Base-by-base conservation (phyloP, 1,284 basidiomycete genomes). In the Porogramme epimiltina region DNA sequence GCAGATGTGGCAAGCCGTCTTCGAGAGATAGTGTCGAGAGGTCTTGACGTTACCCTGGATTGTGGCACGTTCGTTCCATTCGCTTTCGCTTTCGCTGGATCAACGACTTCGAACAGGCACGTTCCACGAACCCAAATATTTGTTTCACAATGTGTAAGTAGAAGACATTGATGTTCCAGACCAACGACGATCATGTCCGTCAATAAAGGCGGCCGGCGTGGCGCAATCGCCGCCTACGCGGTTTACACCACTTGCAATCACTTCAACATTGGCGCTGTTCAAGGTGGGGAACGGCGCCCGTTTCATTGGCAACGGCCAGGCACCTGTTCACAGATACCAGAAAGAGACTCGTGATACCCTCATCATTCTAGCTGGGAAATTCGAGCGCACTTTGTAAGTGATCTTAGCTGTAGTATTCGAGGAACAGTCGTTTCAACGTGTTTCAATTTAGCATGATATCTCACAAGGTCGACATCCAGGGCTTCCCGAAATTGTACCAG, bases 251-350 rank as follows among this genome's bases (percentile, higher is more conserved):
- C n/a, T n/a, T n/a, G n/a, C n/a, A 87, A 88, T 65, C 78, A 81
- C 45, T 82, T 91, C 70, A 87, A 89, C 66, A 79, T 89, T 42
- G 86, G 86, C 3, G 84, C 88, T 0, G 63, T 92, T 42, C n/a
- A n/a, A n/a, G n/a, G 91, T 92, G 89, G 87, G 92, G 74, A 89
- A 88, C 68, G 83, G 84, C 2, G 70, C 87, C 18, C 72, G 85
- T 56, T 72, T 88, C 47, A 85, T 88, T 60, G 85, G 85, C 3
- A 86, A 87, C 59, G 85, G 86, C 2, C 84, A 85, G 70, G 88
- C 88, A 0, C 89, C 89, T 2, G 84, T 86, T 1, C 86, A 88
- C 65, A 74, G 78, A 46, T 91, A 89, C 71, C 90, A 87, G 87
- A 72, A 88, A 48, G 81, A 88, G 62, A 81, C 90, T 48, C 66